Evolutionary conservation across 495 filamentous ascomycete species (phyloP), one percentile per base, ranked within the genome.

Genomic region (Annulohypoxylon nitens): DNA sequence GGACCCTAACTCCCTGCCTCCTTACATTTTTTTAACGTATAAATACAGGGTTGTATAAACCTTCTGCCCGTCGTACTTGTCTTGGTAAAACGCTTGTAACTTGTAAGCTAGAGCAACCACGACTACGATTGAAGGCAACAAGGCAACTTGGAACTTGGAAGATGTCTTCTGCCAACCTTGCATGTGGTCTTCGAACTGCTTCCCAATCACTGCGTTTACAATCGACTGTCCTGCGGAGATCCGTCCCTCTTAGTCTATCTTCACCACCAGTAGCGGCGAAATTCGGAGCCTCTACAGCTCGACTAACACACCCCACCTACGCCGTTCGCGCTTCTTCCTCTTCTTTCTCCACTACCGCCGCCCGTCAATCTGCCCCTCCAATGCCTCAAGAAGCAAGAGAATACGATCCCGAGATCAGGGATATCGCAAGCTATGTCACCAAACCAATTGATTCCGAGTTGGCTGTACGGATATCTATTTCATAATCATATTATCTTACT

Each of bases 371-470:
- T 75, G 83, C 81, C 74, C 79, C 86, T 60, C 81, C 83, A 51
- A 76, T 78, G 70, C 82, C 88, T 78, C 76, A 86, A 45, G 77
- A 81, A 69, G 74, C 81, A 69, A 83, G 88, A 81, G 84, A 90
- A 72, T 95, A 93, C 79, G 96, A 99, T 78, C 89, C 91, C 63
- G 97, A 98, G 82, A 93, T 98, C 76, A 88, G 90, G 82, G 97
- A 98, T 78, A 96, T 98, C 85, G 95, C 96, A 23, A 88, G 86
- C 81, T 99, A 98, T 81, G 91, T 98, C 77, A 91, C 94, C 77
- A 96, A 94, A 82, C 88, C 93, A 60, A 90, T 98, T 79, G 85
- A 95, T 62, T 97, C 94, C 7, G 93, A 97, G 63, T 88, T 99
- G 75, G 96, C 96, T 79, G 96, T 97, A 86, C 81, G 93, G 72